A percentile compares a stretch with the other conserved stretches of the same genome.
Conservation (phyloP, 2,329 filamentous ascomycete genomes). For the Ophiocordyceps camponoti-saundersi region DNA sequence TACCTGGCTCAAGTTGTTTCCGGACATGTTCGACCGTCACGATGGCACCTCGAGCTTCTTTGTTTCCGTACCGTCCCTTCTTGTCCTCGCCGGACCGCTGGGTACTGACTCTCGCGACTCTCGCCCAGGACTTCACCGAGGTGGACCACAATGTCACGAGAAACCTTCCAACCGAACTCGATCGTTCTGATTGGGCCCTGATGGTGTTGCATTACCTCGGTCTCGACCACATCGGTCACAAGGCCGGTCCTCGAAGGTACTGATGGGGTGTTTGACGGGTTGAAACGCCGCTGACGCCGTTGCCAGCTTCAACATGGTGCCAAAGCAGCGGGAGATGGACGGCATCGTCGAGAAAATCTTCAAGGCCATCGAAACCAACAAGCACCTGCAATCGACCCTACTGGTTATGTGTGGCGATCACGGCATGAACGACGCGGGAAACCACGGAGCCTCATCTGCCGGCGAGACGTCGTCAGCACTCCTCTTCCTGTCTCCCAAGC, state of each 20-base stretch:
- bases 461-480: conserved; percentile 90
- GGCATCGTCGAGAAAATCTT: conserved; percentile 62
- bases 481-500: conserved; percentile 76
- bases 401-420: conserved; percentile 86
- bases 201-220: conserved; percentile 94
- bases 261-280: neutral
- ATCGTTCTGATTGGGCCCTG: conserved; percentile 69
- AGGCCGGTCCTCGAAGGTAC: conserved; percentile 71
- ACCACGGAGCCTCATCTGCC: conserved; percentile 84
- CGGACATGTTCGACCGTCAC: conserved; percentile 64
- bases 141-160: conserved; percentile 96
- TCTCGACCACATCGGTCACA: conserved; percentile 94
- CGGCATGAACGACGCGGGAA: conserved; percentile 98
- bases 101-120: neutral
- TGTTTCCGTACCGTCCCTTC: conserved; percentile 52
- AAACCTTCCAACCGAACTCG: conserved; percentile 63
- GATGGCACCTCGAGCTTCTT: conserved; percentile 98
- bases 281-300: neutral
- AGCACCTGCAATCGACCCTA: conserved; percentile 61
- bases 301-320: conserved; percentile 67
- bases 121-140: conserved; percentile 77
- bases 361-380: conserved; percentile 49
- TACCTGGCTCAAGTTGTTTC: conserved; percentile 95
- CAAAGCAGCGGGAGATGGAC: conserved; percentile 93
- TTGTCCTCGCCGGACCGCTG: neutral